Conservation (phyloP, 2,329 filamentous ascomycete species). For the Lachnum nothofagi region DNA sequence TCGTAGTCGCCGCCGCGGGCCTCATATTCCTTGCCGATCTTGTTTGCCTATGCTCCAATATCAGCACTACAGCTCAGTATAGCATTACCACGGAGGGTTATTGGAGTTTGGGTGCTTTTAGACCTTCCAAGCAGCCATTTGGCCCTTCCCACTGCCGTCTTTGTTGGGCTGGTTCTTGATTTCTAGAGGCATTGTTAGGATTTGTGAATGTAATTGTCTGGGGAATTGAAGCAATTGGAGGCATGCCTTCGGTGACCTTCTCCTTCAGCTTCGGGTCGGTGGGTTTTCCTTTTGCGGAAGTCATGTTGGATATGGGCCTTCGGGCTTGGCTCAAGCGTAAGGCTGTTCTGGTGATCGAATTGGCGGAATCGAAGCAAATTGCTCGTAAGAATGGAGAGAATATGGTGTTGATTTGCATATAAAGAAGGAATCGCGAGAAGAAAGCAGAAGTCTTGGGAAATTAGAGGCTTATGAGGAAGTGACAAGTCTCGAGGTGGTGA, state of each 20-base stretch:
- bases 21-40: slow-evolving; percentile 41
- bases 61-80: neutral
- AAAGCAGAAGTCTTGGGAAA: no score
- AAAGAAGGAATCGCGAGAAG: no score
- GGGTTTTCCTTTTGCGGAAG: slow-evolving; percentile 41
- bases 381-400: no score
- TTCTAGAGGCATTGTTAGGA: slow-evolving; percentile 24
- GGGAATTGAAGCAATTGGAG: neutral
- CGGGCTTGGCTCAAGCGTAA: no score
- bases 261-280: slow-evolving; percentile 41
- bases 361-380: no score
- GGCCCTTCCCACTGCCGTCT: slow-evolving; percentile 41
- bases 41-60: slow-evolving; percentile 32
- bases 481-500: no score
- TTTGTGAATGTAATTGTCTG: neutral
- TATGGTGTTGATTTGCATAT: no score
- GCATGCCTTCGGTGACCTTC: slow-evolving; percentile 38
- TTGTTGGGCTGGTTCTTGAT: slow-evolving; percentile 43
- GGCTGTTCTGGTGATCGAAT: no score
- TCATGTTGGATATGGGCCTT: slow-evolving; percentile 32
- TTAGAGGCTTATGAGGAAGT: no score
- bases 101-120: neutral
- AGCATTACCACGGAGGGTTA: neutral
- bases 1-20: slow-evolving; percentile 36
- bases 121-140: slow-evolving; percentile 45